These are phyloP conservation scores for Petasospora fabianii DNA, from an alignment of 1,139 yeast genomes.

Conservation along the genomic window DNA sequence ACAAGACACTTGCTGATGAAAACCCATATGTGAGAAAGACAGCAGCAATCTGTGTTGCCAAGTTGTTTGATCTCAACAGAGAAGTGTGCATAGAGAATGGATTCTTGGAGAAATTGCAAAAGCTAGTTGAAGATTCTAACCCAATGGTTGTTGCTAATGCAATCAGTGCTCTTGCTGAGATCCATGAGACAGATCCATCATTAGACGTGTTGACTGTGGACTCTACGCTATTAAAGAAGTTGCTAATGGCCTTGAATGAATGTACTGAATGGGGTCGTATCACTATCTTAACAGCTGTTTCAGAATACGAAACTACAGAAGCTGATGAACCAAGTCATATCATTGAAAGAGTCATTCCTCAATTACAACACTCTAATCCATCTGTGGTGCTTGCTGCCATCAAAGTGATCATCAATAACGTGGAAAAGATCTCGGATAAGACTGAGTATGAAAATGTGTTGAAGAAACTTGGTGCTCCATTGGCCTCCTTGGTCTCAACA, in stretches of 20 bases:
- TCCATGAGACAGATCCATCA: slow-evolving; percentile 63
- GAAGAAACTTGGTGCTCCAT: slow-evolving; percentile 83
- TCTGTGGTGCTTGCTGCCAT: slow-evolving; percentile 89
- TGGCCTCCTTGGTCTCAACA: slow-evolving; percentile 82
- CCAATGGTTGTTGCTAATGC: slow-evolving; percentile 98
- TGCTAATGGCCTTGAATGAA: slow-evolving; percentile 84
- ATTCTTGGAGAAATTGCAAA: slow-evolving; percentile 65
- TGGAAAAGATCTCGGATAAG: slow-evolving; percentile 45
- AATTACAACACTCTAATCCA: slow-evolving; percentile 95
- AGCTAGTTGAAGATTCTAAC: slow-evolving; percentile 78
- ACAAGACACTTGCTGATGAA: slow-evolving; percentile 81
- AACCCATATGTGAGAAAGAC: slow-evolving; percentile 97
- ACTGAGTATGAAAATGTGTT: slow-evolving; percentile 44
- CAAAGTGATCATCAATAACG: slow-evolving; percentile 73
- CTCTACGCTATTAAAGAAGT: slow-evolving; percentile 48
- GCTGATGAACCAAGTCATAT: slow-evolving; percentile 76
- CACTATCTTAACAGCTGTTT: slow-evolving; percentile 76
- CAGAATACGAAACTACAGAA: slow-evolving; percentile 59
- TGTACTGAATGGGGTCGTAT: slow-evolving; percentile 99
- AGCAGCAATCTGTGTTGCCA: slow-evolving; percentile 96
- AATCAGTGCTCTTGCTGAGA: slow-evolving; percentile 79
- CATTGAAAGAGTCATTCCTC: slow-evolving; percentile 89
- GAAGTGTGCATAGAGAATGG: slow-evolving; percentile 84
- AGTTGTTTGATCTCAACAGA: slow-evolving; percentile 83
- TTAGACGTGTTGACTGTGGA: slow-evolving; percentile 39